Conservation (phyloP, 257 asterid genomes). For the Capsicum chinense region DNA sequence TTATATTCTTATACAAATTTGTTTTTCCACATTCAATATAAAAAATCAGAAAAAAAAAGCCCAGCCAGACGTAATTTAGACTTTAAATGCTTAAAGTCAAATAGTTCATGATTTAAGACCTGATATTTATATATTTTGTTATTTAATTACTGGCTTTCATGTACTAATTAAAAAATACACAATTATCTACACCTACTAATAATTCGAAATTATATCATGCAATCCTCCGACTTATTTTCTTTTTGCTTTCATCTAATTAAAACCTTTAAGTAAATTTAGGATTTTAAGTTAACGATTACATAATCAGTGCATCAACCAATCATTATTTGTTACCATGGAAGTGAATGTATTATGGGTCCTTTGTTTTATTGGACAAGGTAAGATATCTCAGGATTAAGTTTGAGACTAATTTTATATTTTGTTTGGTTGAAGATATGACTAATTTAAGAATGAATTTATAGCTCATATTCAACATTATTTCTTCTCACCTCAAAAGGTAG, state of each 20-base stretch:
- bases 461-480: too few species aligned
- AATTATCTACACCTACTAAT: background rate
- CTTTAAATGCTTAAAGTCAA: constrained; percentile 18
- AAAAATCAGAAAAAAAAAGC: background rate
- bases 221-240: background rate
- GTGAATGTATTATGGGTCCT: background rate
- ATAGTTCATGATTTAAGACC: background rate
- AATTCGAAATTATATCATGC: background rate
- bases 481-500: too few species aligned
- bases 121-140: background rate
- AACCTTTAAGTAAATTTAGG: background rate
- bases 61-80: background rate
- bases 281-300: background rate
- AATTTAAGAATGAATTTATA: too few species aligned
- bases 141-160: background rate
- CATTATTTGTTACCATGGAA: background rate
- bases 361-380: too few species aligned
- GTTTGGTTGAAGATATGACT: too few species aligned
- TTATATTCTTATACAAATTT: constrained; percentile 14
- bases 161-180: background rate
- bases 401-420: too few species aligned
- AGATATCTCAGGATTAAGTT: too few species aligned
- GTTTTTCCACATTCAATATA: background rate
- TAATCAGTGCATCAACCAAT: background rate
- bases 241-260: background rate